phyloP scores from a whole-genome alignment of 78 protist species.

The slime mould (Dictyostelium discoideum) region dicty_2.7 NC_007090.3:516501-517000 shows the following conservation, averaged over 20 bases:
- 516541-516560: slow-evolving; percentile 49
- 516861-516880: slow-evolving; percentile 88
- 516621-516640: slow-evolving; percentile 79
- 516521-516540: too few relatives aligned
- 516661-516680: slow-evolving; percentile 47
- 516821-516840: slow-evolving; percentile 82
- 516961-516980: slow-evolving; percentile 80
- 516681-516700: slow-evolving; percentile 83
- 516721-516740: slow-evolving; percentile 90
- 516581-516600: slow-evolving; percentile 65
- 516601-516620: slow-evolving; percentile 55
- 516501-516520: neutral
- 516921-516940: slow-evolving; percentile 70
- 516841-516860: slow-evolving; percentile 93
- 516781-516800: slow-evolving; percentile 92
- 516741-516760: slow-evolving; percentile 80
- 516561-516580: slow-evolving; percentile 84
- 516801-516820: slow-evolving; percentile 90
- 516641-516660: slow-evolving; percentile 49
- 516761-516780: slow-evolving; percentile 62
- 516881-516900: slow-evolving; percentile 33
- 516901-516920: slow-evolving; percentile 46
- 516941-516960: slow-evolving; percentile 84
- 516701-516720: slow-evolving; percentile 87
- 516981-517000: slow-evolving; percentile 92